These are phyloP conservation scores for Nicotiana sylvestris DNA, from an alignment of 257 asterid genomes.

Conservation along the genomic window DNA sequence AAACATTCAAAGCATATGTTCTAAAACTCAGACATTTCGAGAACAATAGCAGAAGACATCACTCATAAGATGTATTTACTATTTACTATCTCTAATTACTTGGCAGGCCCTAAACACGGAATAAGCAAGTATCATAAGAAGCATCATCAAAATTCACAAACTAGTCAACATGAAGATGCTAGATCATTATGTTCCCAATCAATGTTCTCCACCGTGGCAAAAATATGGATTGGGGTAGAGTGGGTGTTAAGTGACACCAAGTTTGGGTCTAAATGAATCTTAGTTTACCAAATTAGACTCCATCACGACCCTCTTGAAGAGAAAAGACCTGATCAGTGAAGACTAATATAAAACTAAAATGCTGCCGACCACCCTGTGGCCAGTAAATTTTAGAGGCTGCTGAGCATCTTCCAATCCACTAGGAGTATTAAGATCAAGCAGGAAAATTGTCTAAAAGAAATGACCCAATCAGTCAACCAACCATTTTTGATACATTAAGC, in stretches of 20 bases:
- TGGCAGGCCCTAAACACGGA: not conserved
- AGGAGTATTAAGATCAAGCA: not conserved
- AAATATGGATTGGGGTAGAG: not conserved
- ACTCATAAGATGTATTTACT: not conserved
- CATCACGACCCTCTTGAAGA: not conserved
- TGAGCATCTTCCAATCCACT: not conserved
- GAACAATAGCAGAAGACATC: slow-evolving; percentile 2
- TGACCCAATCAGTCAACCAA: not conserved
- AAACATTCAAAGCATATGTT: slow-evolving; percentile 9
- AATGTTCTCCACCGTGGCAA: not conserved
- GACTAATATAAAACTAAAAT: not conserved
- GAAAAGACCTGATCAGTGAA: not conserved
- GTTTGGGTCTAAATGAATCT: not conserved
- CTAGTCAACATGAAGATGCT: not conserved
- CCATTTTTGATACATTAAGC: not conserved
- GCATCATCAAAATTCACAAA: not conserved
- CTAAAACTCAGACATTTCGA: not conserved
- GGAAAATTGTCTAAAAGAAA: not conserved
- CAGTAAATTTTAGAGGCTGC: not conserved
- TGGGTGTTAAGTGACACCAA: not conserved
- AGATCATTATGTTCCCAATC: not conserved
- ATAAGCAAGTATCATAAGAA: not conserved
- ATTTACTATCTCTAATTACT: not conserved
- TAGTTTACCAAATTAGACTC: not conserved
- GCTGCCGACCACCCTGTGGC: not conserved